These are phyloP conservation scores for Madurella fahalii DNA, from an alignment of 2,329 filamentous ascomycete species.

Conservation along the genomic window DNA sequence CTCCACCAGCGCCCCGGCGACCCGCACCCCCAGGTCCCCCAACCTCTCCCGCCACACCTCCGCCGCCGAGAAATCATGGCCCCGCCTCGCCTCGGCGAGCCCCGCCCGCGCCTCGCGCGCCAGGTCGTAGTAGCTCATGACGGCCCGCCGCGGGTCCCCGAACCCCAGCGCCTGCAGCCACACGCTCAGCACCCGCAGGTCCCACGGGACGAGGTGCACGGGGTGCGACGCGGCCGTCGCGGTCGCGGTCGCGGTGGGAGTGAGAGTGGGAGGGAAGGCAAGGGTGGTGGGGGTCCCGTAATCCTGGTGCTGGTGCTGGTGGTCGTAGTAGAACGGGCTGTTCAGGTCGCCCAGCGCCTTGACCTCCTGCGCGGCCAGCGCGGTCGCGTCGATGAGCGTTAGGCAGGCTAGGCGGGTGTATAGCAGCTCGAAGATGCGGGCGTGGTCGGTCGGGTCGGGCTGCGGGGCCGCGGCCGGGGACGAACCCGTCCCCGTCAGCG, in stretches of 20 bases:
- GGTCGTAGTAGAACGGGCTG: slow-evolving; percentile 52
- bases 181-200: slow-evolving; percentile 75
- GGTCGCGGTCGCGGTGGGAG: background rate
- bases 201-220: slow-evolving; percentile 77
- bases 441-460: slow-evolving; percentile 53
- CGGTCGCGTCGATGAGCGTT: slow-evolving; percentile 68
- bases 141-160: slow-evolving; percentile 74
- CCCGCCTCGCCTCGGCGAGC: slow-evolving; percentile 44
- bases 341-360: slow-evolving; percentile 61
- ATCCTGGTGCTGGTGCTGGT: slow-evolving; percentile 29
- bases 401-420: slow-evolving; percentile 80
- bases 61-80: slow-evolving; percentile 50
- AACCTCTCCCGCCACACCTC: slow-evolving; percentile 69
- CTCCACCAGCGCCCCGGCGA: slow-evolving; percentile 66
- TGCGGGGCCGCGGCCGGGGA: slow-evolving; percentile 29
- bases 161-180: slow-evolving; percentile 83
- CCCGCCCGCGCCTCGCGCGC: slow-evolving; percentile 69
- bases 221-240: background rate
- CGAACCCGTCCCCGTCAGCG: slow-evolving; percentile 50
- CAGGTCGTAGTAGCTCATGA: slow-evolving; percentile 89
- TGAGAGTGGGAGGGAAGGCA: background rate
- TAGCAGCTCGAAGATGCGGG: slow-evolving; percentile 69
- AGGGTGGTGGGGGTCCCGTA: no score
- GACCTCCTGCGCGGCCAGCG: slow-evolving; percentile 65
- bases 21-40: slow-evolving; percentile 66